A percentile compares a stretch with the other conserved stretches of the same genome.
Evolutionary conservation across 2,329 filamentous ascomycete species (phyloP).

Genomic region (Cladosporium colombiae): DNA sequence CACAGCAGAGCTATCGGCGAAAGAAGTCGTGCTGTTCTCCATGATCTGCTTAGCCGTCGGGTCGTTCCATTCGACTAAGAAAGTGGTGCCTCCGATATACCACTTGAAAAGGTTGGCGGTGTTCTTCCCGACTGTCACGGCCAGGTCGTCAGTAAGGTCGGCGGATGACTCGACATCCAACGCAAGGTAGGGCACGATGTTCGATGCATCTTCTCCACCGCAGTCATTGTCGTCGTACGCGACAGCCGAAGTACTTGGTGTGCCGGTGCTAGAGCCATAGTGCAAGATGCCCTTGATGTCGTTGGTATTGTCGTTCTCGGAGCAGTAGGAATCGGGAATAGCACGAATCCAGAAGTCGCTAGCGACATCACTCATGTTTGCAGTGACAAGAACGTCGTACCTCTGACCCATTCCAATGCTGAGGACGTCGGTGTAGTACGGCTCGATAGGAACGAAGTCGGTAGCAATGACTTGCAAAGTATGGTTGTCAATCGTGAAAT

Average conservation of each 20-base stretch:
- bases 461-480: conserved; percentile 46
- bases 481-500: conserved; percentile 45
- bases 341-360: conserved; percentile 40
- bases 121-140: conserved; percentile 36
- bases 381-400: conserved; percentile 38
- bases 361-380: conserved; percentile 32
- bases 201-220: conserved; percentile 39
- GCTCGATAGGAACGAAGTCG: conserved; percentile 48
- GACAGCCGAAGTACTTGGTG: conserved; percentile 38
- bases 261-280: conserved; percentile 38
- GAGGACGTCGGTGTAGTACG: conserved; percentile 41
- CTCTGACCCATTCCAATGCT: conserved; percentile 41
- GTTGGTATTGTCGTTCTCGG: conserved; percentile 37
- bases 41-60: conserved; percentile 42
- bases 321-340: conserved; percentile 44
- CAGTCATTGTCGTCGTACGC: conserved; percentile 39
- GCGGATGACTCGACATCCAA: conserved; percentile 31
- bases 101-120: conserved; percentile 40
- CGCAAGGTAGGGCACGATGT: conserved; percentile 38
- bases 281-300: conserved; percentile 39
- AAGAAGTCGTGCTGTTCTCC: conserved; percentile 34
- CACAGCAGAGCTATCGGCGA: conserved; percentile 37
- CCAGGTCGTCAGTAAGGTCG: conserved; percentile 29
- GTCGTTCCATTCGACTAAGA: conserved; percentile 42
- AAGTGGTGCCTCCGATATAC: conserved; percentile 43